Evolutionary conservation across 352 stramenopile genomes (phyloP).

Genomic region (Phytophthora pistaciae): DNA sequence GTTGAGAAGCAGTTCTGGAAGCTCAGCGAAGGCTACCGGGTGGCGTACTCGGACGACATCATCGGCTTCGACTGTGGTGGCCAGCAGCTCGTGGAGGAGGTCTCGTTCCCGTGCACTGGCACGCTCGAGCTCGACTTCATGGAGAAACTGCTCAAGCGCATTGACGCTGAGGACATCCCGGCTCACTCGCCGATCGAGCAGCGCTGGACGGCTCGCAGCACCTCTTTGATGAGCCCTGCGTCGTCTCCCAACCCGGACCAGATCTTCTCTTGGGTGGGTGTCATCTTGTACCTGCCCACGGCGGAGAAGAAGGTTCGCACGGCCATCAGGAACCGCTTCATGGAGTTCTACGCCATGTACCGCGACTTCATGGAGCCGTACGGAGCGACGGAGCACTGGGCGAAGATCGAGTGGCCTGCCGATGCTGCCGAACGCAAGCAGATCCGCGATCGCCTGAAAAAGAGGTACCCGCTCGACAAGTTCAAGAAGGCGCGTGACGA

Average conservation of each 20-base stretch:
- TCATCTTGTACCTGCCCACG: conserved; percentile 97
- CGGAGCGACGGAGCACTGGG: conserved; percentile 95
- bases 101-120: conserved; percentile 92
- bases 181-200: conserved; percentile 98
- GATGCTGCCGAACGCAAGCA: conserved; percentile 57
- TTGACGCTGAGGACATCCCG: conserved; percentile 94
- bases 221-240: conserved; percentile 94
- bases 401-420: conserved; percentile 94
- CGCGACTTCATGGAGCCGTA: conserved; percentile 91
- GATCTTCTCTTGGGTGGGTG: conserved; percentile 97
- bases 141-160: conserved; percentile 91
- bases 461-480: conserved; percentile 88
- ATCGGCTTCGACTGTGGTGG: conserved; percentile 99
- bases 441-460: conserved; percentile 73
- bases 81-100: conserved; percentile 98
- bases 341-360: conserved; percentile 93
- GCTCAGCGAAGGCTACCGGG: conserved; percentile 91
- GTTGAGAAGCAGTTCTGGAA: conserved; percentile 98
- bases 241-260: conserved; percentile 70
- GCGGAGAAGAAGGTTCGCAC: conserved; percentile 57
- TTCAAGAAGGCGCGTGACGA: conserved; percentile 92
- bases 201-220: conserved; percentile 95
- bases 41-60: conserved; percentile 94
- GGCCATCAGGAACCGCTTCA: conserved; percentile 94
- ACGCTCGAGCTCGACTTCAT: conserved; percentile 95